phyloP scores from a whole-genome alignment of 495 filamentous ascomycete species.

The Aspergillus nanangensis region DNA sequence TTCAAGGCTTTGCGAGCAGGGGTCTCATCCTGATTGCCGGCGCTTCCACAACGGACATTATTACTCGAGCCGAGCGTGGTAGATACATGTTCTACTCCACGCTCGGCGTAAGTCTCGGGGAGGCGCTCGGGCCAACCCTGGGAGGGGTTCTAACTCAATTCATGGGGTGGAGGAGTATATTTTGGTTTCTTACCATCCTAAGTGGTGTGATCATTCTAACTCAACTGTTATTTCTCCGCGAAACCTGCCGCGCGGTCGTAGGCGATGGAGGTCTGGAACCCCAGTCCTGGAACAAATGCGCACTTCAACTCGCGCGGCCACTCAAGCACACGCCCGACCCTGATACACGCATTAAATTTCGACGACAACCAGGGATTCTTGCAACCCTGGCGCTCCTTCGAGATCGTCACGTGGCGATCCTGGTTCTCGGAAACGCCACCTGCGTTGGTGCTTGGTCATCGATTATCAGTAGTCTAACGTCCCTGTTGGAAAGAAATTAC shows the following conservation, averaged over 20 bases:
- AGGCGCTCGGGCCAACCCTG: constrained; percentile 58
- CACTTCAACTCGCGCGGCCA: constrained; percentile 14
- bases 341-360: constrained; percentile 9
- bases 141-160: constrained; percentile 61
- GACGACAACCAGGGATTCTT: constrained; percentile 21
- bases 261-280: constrained; percentile 42
- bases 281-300: constrained; percentile 33
- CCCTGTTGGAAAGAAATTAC: constrained; percentile 29
- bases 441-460: constrained; percentile 18
- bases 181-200: constrained; percentile 69
- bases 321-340: constrained; percentile 4
- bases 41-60: constrained; percentile 38
- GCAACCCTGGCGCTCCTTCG: constrained; percentile 27
- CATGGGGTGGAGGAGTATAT: constrained; percentile 66
- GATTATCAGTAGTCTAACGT: constrained; percentile 26
- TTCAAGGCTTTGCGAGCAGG: constrained; percentile 46
- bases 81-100: constrained; percentile 36
- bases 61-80: constrained; percentile 39
- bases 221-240: constrained; percentile 29
- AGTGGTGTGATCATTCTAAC: constrained; percentile 30
- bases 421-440: constrained; percentile 29
- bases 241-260: constrained; percentile 43
- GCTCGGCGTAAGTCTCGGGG: constrained; percentile 32
- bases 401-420: constrained; percentile 32
- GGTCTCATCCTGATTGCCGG: constrained; percentile 35